Conservation (phyloP, 1,284 basidiomycete species). For the Quambalaria eucalypti region DNA sequence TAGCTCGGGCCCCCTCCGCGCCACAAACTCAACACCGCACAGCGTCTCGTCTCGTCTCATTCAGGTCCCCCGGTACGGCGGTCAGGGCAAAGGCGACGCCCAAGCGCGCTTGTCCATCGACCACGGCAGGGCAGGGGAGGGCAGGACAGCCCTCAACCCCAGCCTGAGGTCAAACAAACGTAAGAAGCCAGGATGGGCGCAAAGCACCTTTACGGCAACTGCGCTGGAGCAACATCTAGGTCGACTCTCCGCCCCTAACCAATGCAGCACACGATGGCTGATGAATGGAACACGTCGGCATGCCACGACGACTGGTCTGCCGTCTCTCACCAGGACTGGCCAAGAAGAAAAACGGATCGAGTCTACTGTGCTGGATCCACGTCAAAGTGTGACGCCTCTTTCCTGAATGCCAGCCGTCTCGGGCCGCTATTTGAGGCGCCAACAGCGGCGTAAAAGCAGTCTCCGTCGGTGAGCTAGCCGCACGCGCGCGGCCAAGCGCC, state of each 20-base stretch:
- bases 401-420: not conserved
- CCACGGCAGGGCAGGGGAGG: too few relatives aligned
- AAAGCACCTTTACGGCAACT: not conserved
- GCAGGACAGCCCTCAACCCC: too few relatives aligned
- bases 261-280: too few relatives aligned
- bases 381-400: not conserved
- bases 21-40: too few relatives aligned
- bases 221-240: not conserved
- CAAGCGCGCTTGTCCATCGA: too few relatives aligned
- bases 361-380: not conserved
- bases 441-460: not conserved
- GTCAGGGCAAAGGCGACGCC: too few relatives aligned
- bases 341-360: not conserved
- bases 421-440: not conserved
- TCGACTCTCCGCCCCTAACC: not conserved
- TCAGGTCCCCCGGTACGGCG: too few relatives aligned
- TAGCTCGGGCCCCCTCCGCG: too few relatives aligned
- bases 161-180: too few relatives aligned
- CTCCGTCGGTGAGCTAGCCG: not conserved
- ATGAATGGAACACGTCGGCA: too few relatives aligned
- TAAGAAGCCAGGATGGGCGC: not conserved
- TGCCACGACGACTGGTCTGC: not conserved
- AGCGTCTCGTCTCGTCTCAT: too few relatives aligned
- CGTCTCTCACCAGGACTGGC: not conserved
- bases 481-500: not conserved